Evolutionary conservation across 2,329 filamentous ascomycete species (phyloP).

Genomic region (Escovopsis weberi): DNA sequence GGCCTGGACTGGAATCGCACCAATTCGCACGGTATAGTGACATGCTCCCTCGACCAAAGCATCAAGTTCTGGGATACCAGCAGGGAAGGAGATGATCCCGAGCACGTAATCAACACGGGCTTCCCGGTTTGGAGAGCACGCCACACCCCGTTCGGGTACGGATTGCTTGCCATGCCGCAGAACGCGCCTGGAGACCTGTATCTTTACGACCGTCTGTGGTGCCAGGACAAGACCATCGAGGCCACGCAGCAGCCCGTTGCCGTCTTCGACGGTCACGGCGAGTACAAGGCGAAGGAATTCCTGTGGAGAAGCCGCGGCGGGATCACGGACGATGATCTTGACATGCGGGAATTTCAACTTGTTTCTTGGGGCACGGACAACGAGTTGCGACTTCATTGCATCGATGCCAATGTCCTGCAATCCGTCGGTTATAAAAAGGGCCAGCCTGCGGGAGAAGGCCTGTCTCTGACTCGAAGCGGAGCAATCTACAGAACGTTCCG

Average conservation of each 20-base stretch:
- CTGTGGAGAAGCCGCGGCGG: conserved; percentile 70
- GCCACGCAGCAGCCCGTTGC: conserved; percentile 33
- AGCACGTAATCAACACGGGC: conserved; percentile 64
- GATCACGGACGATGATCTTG: conserved; percentile 51
- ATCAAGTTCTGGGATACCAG: conserved; percentile 87
- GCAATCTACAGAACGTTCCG: conserved; percentile 77
- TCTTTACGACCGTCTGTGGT: conserved; percentile 57
- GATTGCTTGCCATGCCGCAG: conserved; percentile 82
- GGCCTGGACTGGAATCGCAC: conserved; percentile 89
- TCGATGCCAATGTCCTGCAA: conserved; percentile 48
- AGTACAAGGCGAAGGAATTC: conserved; percentile 73
- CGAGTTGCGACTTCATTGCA: conserved; percentile 62
- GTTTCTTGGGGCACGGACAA: conserved; percentile 88
- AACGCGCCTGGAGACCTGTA: conserved; percentile 74
- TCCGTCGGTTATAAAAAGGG: conserved; percentile 63
- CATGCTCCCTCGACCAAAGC: conserved; percentile 80
- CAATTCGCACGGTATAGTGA: conserved; percentile 56
- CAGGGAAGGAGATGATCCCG: conserved; percentile 46
- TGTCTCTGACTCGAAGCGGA: conserved; percentile 68
- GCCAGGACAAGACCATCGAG: conserved; percentile 28
- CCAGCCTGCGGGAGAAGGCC: conserved; percentile 43
- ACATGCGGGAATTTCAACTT: conserved; percentile 80
- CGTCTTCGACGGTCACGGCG: conserved; percentile 46
- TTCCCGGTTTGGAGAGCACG: conserved; percentile 86
- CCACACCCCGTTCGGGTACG: conserved; percentile 79